A percentile compares a stretch with the other conserved stretches of the same genome.
These are phyloP conservation scores for Dysphania ambrosioides DNA, from an alignment of 148 eudicot genomes.

Conservation along the genomic window DNA sequence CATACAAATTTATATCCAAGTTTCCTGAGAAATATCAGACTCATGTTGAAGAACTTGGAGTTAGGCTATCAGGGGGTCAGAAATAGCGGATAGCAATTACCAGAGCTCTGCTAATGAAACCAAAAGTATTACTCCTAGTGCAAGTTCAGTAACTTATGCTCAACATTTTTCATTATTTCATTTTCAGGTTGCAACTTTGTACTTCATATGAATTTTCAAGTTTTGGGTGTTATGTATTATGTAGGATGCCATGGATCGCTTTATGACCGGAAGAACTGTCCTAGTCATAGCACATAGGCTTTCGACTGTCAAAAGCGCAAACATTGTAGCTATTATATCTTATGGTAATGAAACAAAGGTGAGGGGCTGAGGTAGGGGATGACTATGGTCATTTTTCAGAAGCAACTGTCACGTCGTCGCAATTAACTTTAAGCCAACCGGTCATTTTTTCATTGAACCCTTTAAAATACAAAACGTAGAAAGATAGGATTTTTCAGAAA, in stretches of 20 bases:
- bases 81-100: slow-evolving; percentile 91
- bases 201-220: not conserved
- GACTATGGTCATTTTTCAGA: no score
- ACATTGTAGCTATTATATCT: slow-evolving; percentile 74
- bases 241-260: slow-evolving; percentile 93
- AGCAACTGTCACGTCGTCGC: no score
- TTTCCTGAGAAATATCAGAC: slow-evolving; percentile 87
- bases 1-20: slow-evolving; percentile 72
- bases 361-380: no score
- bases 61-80: slow-evolving; percentile 91
- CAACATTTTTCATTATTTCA: not conserved
- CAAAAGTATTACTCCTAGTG: slow-evolving; percentile 76
- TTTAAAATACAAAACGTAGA: no score
- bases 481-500: no score
- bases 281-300: slow-evolving; percentile 94
- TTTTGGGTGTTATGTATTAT: not conserved
- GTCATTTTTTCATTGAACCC: no score
- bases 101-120: slow-evolving; percentile 79
- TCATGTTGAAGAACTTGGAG: slow-evolving; percentile 83
- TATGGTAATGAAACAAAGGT: no score
- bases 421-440: no score
- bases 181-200: not conserved
- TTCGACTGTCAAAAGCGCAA: slow-evolving; percentile 85
- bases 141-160: slow-evolving; percentile 45
- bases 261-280: slow-evolving; percentile 92